phyloP scores from a whole-genome alignment of 2,329 filamentous ascomycete genomes.

The Didymella lethalis region DNA sequence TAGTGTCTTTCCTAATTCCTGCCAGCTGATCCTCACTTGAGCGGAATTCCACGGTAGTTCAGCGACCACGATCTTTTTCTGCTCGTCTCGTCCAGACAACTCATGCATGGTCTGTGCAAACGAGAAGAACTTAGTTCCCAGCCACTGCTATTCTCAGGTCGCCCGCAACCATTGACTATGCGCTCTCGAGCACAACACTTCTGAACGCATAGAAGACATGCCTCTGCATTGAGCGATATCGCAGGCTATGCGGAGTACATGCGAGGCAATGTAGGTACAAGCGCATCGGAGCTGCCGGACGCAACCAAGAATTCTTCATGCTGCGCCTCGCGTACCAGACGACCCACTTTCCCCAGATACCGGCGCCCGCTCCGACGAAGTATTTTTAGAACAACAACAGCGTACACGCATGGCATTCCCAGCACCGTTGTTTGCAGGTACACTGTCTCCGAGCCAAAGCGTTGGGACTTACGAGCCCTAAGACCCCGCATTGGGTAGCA shows the following conservation, averaged over 20 bases:
- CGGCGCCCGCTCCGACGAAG: conserved; percentile 1
- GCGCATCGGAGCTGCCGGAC: neutral
- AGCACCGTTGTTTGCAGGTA: neutral
- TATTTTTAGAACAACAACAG: conserved; percentile 3
- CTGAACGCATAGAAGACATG: neutral
- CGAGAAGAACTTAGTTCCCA: neutral
- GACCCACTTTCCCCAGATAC: conserved; percentile 7
- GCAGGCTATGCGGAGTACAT: neutral
- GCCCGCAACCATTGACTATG: neutral
- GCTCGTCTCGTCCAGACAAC: neutral
- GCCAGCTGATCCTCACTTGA: too few species aligned
- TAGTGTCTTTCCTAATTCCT: too few species aligned
- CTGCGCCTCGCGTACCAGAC: conserved; percentile 2
- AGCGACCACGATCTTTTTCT: neutral
- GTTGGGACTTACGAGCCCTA: too few species aligned
- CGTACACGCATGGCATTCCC: neutral
- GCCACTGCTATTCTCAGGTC: conserved; percentile 1
- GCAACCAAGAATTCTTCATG: neutral
- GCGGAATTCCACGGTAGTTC: neutral
- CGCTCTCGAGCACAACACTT: neutral
- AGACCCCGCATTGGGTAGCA: conserved; percentile 4
- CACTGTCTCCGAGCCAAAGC: neutral
- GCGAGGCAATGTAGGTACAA: neutral
- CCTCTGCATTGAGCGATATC: neutral
- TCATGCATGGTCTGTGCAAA: neutral